Base-by-base conservation (phyloP, 345 rosid genomes). In the Turritis glabra region DNA sequence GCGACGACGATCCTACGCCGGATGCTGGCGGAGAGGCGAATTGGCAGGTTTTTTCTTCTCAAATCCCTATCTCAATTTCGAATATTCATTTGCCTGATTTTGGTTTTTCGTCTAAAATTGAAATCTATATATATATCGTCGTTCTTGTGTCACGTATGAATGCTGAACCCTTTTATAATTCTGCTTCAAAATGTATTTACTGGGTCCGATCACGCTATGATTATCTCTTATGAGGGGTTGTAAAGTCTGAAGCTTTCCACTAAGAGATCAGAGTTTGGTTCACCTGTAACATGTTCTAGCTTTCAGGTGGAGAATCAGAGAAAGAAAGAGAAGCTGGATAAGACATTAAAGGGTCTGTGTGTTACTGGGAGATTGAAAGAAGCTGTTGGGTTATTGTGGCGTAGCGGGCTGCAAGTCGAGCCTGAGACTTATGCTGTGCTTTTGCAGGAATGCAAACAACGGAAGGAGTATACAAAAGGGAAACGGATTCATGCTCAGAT, bases 1-100 rank as follows among this genome's bases (percentile, higher is more conserved):
- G 90, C 98, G 5, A 88, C 91, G 66, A 75, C 82, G 0, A 89
- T 90, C 75, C 94, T 93, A 22, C 91, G 82, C 25, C 84, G 92
- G 23, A 80, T 91, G 56, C 88, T 87, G 30, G 29, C 83, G 5
- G 94, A 89, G 74, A 84, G 74, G 63, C 59, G 60, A 41, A 78
- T 64, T 33, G 82, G 80, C 87, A 93, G 98, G 96, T 90, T 76
- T 53, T 56, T 10, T 2, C 2, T 35, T 50, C 55, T 37, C 48
- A 21, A 5, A 15, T 64, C 57, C 57, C 13, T 33, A 9, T 50
- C 19, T 1, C 43, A 1, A 10, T 50, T 48, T 55, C 7, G 30
- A 13, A 13, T 22, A 17, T 47, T 30, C 47, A 50, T 58, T 47
- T 59, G 13, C 54, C 21, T 51, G 8, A 47, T 33, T 15, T 60